These are phyloP conservation scores for Candida montana DNA, from an alignment of 805 yeast species.

Conservation along the genomic window DNA sequence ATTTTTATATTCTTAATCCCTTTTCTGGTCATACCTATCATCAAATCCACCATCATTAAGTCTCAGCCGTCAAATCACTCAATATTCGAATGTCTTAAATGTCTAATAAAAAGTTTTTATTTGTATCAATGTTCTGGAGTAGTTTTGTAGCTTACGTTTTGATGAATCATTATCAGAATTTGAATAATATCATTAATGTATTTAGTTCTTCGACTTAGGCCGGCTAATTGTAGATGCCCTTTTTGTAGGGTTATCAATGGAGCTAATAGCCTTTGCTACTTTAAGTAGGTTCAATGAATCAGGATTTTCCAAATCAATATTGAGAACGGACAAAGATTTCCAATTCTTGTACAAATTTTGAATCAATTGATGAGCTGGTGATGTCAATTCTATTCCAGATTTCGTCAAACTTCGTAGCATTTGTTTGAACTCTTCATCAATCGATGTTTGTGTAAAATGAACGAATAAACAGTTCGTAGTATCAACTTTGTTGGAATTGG, in stretches of 20 bases:
- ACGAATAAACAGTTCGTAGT: conserved; percentile 2
- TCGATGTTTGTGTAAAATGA: background rate
- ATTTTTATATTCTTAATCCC: no score
- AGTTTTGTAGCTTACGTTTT: no score
- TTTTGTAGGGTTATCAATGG: background rate
- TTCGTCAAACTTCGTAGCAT: background rate
- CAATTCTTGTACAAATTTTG: background rate
- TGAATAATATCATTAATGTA: no score
- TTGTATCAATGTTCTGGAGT: no score
- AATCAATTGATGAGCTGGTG: background rate
- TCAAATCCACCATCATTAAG: no score
- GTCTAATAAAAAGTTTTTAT: no score
- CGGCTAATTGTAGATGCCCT: background rate
- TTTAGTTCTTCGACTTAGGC: background rate
- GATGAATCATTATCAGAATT: no score
- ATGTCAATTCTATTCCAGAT: background rate
- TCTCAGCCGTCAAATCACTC: no score
- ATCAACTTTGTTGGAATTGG: background rate
- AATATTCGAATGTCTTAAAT: no score
- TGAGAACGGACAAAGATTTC: conserved; percentile 3
- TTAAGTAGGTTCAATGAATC: background rate
- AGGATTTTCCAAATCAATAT: background rate
- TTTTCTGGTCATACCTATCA: no score
- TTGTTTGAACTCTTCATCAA: conserved; percentile 3
- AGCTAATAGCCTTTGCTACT: conserved; percentile 1